Evolutionary conservation across 1,139 yeast genomes (phyloP), one percentile per base, ranked within the genome.

Genomic region (Wickerhamomyces sp.): DNA sequence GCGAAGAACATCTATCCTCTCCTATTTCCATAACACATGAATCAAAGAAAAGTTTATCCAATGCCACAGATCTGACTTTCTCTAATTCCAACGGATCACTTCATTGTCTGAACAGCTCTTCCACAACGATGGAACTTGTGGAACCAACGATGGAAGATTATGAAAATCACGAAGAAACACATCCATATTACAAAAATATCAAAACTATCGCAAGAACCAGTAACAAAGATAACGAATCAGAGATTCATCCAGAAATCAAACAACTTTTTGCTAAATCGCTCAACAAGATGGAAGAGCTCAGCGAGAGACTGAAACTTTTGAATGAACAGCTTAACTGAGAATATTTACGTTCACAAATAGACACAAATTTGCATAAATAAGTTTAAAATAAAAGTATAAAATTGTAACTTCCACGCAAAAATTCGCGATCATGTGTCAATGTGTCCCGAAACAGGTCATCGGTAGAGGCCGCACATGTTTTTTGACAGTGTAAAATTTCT

Each of bases 231-330:
- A n/a, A n/a, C 7, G 9, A 26, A 19, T 21, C 30, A 18, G 31
- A 26, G 15, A 45, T 59, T 9, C 76, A 72, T 48, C 74, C 76
- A 3, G 58, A 62, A n/a, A 65, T 73, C 5, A 64, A 65, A 21
- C 64, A 63, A 27, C 61, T 76, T 45, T 77, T 76, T 56, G 60
- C 67, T 47, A 78, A 79, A 2, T 60, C 78, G 7, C 60, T 76
- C 37, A 61, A 61, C 14, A 70, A 68, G 48, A 67, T 78, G 48
- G 76, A 75, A 42, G 65, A 62, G 38, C 58, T 77, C 35, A 50
- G 45, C 16, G 45, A 48, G 27, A 43, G 38, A 36, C 27, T 52
- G 17, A 44, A 39, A 28, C 24, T 37, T 20, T 39, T 54, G 15
- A 41, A 44, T 29, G 42, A 42, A 16, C 38, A 39, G 14, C 16